Conservation (phyloP, 768 basidiomycete species). For the Ramaria rubella region DNA sequence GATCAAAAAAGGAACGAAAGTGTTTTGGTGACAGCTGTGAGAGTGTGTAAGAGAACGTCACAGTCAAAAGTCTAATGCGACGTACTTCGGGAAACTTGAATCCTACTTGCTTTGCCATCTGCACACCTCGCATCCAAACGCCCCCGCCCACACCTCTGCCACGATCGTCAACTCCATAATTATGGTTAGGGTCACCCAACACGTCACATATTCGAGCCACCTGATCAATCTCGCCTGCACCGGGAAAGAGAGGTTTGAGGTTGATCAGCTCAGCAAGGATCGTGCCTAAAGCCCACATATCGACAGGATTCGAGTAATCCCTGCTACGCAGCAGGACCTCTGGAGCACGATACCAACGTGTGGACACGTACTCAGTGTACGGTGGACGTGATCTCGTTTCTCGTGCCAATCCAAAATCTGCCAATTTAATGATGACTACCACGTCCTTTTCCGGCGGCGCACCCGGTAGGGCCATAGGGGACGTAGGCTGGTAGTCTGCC, state of each 20-base stretch:
- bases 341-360: slow-evolving; percentile 99
- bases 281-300: slow-evolving; percentile 99
- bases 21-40: slow-evolving; percentile 58
- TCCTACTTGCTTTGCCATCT: slow-evolving; percentile 79
- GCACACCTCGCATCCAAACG: slow-evolving; percentile 76
- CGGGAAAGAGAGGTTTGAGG: slow-evolving; percentile 92
- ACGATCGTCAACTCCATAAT: slow-evolving; percentile 71
- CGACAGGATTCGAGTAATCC: slow-evolving; percentile 94
- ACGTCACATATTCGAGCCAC: slow-evolving; percentile 84
- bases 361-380: slow-evolving; percentile 98
- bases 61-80: slow-evolving; percentile 11
- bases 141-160: slow-evolving; percentile 78
- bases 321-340: slow-evolving; percentile 88
- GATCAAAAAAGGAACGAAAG: slow-evolving; percentile 69
- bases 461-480: slow-evolving; percentile 57
- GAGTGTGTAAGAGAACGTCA: slow-evolving; percentile 9
- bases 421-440: slow-evolving; percentile 93
- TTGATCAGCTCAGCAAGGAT: slow-evolving; percentile 98
- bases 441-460: slow-evolving; percentile 85
- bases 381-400: slow-evolving; percentile 85
- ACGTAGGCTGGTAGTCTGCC: slow-evolving; percentile 80
- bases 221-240: slow-evolving; percentile 88
- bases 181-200: slow-evolving; percentile 84
- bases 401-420: slow-evolving; percentile 94
- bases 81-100: slow-evolving; percentile 87